A percentile compares a stretch with the other conserved stretches of the same genome.
Conservation (phyloP, 2,329 filamentous ascomycete genomes). For the Lachnellula suecica region DNA sequence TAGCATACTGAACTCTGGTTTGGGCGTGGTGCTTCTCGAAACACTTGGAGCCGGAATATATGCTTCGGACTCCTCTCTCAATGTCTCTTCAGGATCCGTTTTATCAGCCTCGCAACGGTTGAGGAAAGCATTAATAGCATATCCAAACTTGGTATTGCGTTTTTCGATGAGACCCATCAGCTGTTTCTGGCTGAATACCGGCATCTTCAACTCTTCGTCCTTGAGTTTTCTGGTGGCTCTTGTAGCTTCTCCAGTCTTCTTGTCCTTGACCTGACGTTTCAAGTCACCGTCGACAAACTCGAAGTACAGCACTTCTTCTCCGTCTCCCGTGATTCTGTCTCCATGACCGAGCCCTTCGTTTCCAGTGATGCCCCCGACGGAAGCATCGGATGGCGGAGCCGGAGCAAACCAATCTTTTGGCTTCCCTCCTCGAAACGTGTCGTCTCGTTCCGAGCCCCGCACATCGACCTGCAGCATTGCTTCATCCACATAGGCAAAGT, state of each 20-base stretch:
- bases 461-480: slow-evolving; percentile 78
- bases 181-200: slow-evolving; percentile 88
- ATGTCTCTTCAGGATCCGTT: slow-evolving; percentile 64
- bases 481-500: slow-evolving; percentile 85
- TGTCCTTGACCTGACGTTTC: slow-evolving; percentile 72
- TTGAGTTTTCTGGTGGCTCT: slow-evolving; percentile 67
- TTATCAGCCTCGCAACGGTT: slow-evolving; percentile 66
- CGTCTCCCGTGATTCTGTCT: slow-evolving; percentile 36
- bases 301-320: slow-evolving; percentile 77
- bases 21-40: slow-evolving; percentile 36
- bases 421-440: slow-evolving; percentile 58
- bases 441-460: slow-evolving; percentile 65
- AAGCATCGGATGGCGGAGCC: slow-evolving; percentile 52
- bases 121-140: slow-evolving; percentile 75
- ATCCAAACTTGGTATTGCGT: slow-evolving; percentile 78
- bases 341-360: slow-evolving; percentile 39
- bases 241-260: slow-evolving; percentile 71
- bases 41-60: slow-evolving; percentile 63
- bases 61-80: slow-evolving; percentile 57
- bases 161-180: slow-evolving; percentile 88
- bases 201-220: slow-evolving; percentile 84
- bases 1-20: slow-evolving; percentile 43
- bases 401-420: slow-evolving; percentile 50
- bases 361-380: slow-evolving; percentile 56
- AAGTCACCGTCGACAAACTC: slow-evolving; percentile 92